Base-by-base conservation (phyloP, 2,329 filamentous ascomycete species). In the Amauroascus niger region DNA sequence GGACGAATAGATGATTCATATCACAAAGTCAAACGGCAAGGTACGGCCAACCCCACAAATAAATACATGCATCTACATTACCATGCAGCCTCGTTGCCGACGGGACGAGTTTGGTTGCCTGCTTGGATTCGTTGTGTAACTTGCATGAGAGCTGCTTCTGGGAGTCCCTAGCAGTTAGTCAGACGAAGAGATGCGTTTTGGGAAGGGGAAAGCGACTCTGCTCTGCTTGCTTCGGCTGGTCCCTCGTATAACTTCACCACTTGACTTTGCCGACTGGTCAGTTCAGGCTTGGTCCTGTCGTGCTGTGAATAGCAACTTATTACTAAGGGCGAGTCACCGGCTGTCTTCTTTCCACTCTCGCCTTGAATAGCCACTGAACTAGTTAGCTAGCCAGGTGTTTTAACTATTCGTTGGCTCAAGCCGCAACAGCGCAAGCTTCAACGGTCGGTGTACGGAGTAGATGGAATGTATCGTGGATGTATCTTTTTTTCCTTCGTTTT, bases 191-290 rank as follows among this genome's bases (percentile, higher is more conserved):
- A 40, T 40, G 37, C 37, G 16, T 40, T 40, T n/a, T n/a, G n/a
- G n/a, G n/a, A n/a, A n/a, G n/a, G n/a, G 11, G 37, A 4, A 40
- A 40, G 41, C 24, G 39, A 41, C 4, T 41, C 39, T 39, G 14
- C 14, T 39, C 35, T 14, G 3, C 14, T 39, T n/a, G 8, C 11
- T 13, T 16, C 1, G 11, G 16, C 7, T 16, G 13, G 14, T 22
- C 9, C 41, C 41, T 44, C 41, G 41, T 44, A 44, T 44, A 44
- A 44, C 3, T 28, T 44, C n/a, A n/a, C n/a, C n/a, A n/a, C n/a
- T n/a, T n/a, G n/a, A n/a, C n/a, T 35, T 35, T 32, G 6, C 6
- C 28, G 11, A 32, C 11, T 11, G 6, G 28, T 32, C n/a, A 14
- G n/a, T 35, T 35, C 6, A 35, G 6, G 33, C 9, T 35, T 35